These are phyloP conservation scores for Alternaria ventricosa DNA, from an alignment of 2,329 filamentous ascomycete species.

Conservation along the genomic window DNA sequence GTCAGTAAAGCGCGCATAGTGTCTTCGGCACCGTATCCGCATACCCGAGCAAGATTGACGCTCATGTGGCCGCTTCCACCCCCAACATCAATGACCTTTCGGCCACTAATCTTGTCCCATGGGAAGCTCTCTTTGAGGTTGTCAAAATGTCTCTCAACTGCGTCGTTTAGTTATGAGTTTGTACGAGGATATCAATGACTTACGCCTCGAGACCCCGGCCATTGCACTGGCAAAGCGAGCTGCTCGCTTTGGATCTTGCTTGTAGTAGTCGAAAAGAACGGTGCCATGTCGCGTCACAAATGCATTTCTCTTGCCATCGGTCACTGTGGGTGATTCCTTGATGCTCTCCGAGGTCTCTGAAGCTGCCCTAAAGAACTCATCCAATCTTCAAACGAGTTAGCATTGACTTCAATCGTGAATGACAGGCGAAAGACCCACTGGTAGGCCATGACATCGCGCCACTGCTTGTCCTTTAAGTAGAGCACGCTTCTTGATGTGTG, in stretches of 20 bases:
- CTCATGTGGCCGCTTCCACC: constrained; percentile 34
- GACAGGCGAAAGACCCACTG: no score
- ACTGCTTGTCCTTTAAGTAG: constrained; percentile 19
- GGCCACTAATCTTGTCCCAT: constrained; percentile 30
- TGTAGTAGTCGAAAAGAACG: constrained; percentile 36
- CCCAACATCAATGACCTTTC: constrained; percentile 41
- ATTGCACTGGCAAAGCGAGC: constrained; percentile 41
- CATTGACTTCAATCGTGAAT: no score
- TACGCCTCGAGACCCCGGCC: constrained; percentile 30
- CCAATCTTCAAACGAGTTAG: constrained; percentile 18
- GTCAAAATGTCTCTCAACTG: constrained; percentile 33
- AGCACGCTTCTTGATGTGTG: constrained; percentile 25
- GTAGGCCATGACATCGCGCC: constrained; percentile 19
- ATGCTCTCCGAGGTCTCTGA: constrained; percentile 23
- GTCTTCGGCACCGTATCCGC: not conserved
- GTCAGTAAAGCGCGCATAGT: not conserved
- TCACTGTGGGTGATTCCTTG: constrained; percentile 9
- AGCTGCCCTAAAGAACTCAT: constrained; percentile 40
- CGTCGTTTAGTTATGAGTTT: not conserved
- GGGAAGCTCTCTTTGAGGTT: constrained; percentile 32
- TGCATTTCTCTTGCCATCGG: constrained; percentile 17
- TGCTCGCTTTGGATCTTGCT: constrained; percentile 29
- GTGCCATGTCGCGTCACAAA: constrained; percentile 32
- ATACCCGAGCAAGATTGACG: constrained; percentile 28
- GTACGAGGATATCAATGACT: not conserved